Conservation (phyloP, 208 protist genomes). For the Tritrichomonas musculus region DNA sequence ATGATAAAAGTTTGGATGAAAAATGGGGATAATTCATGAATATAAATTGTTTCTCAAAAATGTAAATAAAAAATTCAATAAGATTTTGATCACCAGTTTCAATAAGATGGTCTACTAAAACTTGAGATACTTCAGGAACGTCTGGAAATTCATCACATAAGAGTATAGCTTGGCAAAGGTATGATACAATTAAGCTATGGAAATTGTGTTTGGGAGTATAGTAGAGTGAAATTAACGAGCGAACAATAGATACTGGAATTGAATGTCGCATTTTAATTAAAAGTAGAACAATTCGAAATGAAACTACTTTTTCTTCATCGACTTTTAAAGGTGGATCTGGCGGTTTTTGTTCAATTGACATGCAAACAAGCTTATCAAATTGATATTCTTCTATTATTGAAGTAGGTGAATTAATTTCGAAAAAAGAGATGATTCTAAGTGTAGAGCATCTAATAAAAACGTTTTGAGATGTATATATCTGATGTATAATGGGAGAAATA, state of each 20-base stretch:
- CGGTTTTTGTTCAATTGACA: neutral
- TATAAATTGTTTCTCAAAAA: neutral
- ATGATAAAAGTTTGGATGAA: neutral
- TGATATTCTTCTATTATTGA: neutral
- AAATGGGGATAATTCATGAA: neutral
- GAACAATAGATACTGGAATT: neutral
- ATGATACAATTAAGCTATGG: neutral
- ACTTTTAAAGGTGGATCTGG: neutral
- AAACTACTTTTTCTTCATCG: neutral
- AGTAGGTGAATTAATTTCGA: neutral
- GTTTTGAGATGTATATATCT: neutral
- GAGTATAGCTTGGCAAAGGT: neutral
- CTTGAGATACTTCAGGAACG: neutral
- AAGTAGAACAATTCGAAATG: neutral
- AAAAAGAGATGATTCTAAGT: neutral
- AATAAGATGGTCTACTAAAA: neutral
- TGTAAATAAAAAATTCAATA: neutral
- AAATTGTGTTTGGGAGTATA: neutral
- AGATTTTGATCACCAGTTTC: neutral
- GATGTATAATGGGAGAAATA: neutral
- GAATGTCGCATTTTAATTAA: neutral
- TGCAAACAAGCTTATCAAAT: neutral
- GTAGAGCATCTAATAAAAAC: neutral
- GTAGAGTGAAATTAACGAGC: neutral
- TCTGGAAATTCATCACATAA: neutral